Base-by-base conservation (phyloP, 371 early-diverging fungal genomes). In the Fennellomyces sp. region DNA sequence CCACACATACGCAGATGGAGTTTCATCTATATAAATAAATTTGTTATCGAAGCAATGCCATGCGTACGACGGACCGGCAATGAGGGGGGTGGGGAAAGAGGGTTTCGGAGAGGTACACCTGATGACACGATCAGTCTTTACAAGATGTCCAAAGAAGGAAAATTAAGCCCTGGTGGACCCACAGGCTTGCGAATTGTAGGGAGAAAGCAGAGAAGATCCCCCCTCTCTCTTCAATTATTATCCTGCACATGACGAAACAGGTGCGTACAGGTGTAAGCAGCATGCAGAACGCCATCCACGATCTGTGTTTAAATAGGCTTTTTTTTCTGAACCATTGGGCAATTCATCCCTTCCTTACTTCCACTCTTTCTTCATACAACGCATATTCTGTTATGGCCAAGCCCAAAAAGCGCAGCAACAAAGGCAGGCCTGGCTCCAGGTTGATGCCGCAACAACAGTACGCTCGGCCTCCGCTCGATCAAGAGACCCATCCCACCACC, bases 321-420 rank as follows among this genome's bases (percentile, higher is more conserved):
- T 33, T 33, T 13, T 33, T 13, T 33, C 35, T 33, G 8, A 8
- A 6, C 13, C 35, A 33, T 33, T 33, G 6, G 13, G 17, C 25
- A 3, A 52, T 52, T 15, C 29, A 28, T 23, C 52, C 52, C 29
- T 52, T 31, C 52, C 52, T 52, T 26, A 27, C 30, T 35, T 60
- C 38, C 41, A 27, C 5, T 10, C 52, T 33, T 31, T 17, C 52
- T 36, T 19, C 45, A 30, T 19, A 42, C 5, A 28, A 42, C 21
- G 52, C 52, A 33, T 10, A n/a, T n/a, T n/a, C n/a, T n/a, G n/a
- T n/a, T n/a, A 58, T 58, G 58, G 58, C 35, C 23, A 58, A 58
- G 35, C n/a, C 58, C 21, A 58, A 58, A 28, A 58, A 26, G 27
- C 58, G 58, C 23, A 45, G 8, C 21, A 58, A 58, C 27, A 58